Percentiles rank a stretch among this genome's conserved stretches.
These are phyloP conservation scores for Diplodia scrobiculata DNA, from an alignment of 2,329 filamentous ascomycete genomes.

Conservation along the genomic window DNA sequence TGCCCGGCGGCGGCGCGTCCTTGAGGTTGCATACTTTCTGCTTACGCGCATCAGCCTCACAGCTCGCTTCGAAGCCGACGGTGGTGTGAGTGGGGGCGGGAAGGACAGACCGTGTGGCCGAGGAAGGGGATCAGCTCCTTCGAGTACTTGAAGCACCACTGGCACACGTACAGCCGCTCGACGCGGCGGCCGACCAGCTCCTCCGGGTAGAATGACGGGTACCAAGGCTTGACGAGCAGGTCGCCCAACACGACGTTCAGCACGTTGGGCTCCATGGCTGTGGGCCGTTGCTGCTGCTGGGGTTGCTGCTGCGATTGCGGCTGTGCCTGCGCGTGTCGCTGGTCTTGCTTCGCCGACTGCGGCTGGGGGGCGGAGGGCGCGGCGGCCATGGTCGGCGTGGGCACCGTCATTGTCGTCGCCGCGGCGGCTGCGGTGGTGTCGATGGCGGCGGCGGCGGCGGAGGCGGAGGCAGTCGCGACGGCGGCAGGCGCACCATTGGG, in stretches of 20 bases:
- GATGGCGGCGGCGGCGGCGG: neutral
- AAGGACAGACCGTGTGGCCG: slow-evolving; percentile 48
- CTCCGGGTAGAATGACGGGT: slow-evolving; percentile 84
- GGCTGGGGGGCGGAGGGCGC: neutral
- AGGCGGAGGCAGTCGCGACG: neutral
- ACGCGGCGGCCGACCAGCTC: slow-evolving; percentile 52
- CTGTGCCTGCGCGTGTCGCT: neutral
- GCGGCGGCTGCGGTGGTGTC: neutral
- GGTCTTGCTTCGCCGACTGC: neutral
- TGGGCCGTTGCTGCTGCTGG: slow-evolving; percentile 8
- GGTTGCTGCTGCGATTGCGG: neutral
- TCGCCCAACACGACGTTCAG: slow-evolving; percentile 84
- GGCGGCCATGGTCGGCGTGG: slow-evolving; percentile 10
- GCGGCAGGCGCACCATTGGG: slow-evolving; percentile 20
- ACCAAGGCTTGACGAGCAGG: slow-evolving; percentile 85
- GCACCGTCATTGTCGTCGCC: slow-evolving; percentile 1
- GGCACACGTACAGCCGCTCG: slow-evolving; percentile 76
- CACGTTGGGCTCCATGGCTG: slow-evolving; percentile 68
- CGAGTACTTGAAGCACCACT: slow-evolving; percentile 94
- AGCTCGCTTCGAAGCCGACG: neutral
- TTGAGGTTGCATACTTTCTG: slow-evolving; percentile 51
- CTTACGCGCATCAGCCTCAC: slow-evolving; percentile 7
- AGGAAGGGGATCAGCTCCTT: slow-evolving; percentile 53
- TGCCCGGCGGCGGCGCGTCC: slow-evolving; percentile 61
- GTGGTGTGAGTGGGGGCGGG: slow-evolving; percentile 3